Evolutionary conservation across 352 stramenopile genomes (phyloP).

Genomic region (Phytophthora colocasiae): DNA sequence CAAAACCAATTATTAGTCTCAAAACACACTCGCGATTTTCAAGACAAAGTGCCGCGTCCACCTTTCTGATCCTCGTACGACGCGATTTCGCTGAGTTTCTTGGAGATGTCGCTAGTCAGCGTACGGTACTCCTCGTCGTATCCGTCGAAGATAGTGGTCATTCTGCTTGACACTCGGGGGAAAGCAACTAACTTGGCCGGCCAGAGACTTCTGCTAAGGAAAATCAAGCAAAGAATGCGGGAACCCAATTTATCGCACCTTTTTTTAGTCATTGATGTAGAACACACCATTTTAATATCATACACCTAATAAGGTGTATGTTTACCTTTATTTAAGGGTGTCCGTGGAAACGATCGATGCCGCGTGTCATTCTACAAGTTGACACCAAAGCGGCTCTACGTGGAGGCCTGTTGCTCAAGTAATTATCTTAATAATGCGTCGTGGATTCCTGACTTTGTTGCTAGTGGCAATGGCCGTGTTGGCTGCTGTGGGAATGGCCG

Average conservation of each 20-base stretch:
- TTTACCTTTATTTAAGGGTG: constrained; percentile 5
- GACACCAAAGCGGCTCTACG: not conserved
- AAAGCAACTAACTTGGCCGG: not conserved
- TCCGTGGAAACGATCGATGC: constrained; percentile 17
- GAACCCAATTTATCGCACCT: constrained; percentile 17
- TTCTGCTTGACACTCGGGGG: constrained; percentile 33
- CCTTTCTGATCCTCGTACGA: constrained; percentile 88
- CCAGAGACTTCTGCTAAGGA: not conserved
- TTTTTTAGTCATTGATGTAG: constrained; percentile 30
- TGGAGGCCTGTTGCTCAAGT: not conserved
- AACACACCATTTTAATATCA: not conserved
- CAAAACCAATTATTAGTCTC: not conserved
- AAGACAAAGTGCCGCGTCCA: constrained; percentile 15
- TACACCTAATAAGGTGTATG: constrained; percentile 3
- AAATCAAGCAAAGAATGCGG: constrained; percentile 37
- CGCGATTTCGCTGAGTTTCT: constrained; percentile 88
- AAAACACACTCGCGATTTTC: not conserved
- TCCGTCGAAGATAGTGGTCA: constrained; percentile 91
- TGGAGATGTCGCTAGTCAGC: constrained; percentile 87
- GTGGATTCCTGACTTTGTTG: constrained; percentile 51
- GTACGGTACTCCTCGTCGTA: constrained; percentile 91
- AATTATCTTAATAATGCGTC: constrained; percentile 44
- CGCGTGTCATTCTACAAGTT: constrained; percentile 42
- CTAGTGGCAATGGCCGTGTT: constrained; percentile 54
- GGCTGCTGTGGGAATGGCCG: constrained; percentile 37